phyloP scores from a whole-genome alignment of 768 basidiomycete species.

The Kwoniella heveanensis region DNA sequence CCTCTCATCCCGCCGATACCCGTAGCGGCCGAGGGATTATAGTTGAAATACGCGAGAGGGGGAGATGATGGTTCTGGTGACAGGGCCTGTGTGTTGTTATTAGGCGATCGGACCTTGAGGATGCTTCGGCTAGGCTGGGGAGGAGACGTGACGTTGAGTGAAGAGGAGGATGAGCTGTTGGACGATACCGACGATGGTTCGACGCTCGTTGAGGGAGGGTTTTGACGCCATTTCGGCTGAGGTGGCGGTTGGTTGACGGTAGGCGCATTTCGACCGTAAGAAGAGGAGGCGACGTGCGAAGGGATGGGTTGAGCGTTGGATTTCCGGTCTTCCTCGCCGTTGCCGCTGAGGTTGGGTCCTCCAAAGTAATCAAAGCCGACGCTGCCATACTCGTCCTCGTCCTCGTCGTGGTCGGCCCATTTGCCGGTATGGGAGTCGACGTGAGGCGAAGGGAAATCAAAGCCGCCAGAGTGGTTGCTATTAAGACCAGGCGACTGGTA shows the following conservation, averaged over 20 bases:
- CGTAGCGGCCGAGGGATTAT: constrained; percentile 55
- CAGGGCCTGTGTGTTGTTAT: constrained; percentile 9
- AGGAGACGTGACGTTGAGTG: constrained; percentile 18
- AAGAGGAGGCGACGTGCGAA: constrained; percentile 47
- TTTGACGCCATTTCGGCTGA: constrained; percentile 44
- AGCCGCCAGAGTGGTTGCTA: constrained; percentile 16
- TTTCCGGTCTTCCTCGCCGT: constrained; percentile 46
- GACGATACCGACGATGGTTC: constrained; percentile 56
- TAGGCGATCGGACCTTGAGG: constrained; percentile 53
- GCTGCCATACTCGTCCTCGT: constrained; percentile 54
- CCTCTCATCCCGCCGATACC: constrained; percentile 54
- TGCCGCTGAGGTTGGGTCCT: constrained; percentile 64
- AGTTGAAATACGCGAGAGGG: constrained; percentile 52
- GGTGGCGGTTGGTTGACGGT: constrained; percentile 42
- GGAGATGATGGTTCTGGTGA: constrained; percentile 40
- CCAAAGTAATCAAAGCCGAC: constrained; percentile 66
- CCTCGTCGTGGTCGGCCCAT: constrained; percentile 56
- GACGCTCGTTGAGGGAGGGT: constrained; percentile 10
- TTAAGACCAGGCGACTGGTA: constrained; percentile 42
- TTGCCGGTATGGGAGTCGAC: constrained; percentile 35
- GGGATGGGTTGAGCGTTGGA: constrained; percentile 55
- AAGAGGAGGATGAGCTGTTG: constrained; percentile 46
- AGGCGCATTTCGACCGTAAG: constrained; percentile 22
- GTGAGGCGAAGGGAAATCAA: constrained; percentile 52
- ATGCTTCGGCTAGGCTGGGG: constrained; percentile 50